Evolutionary conservation across 2,329 filamentous ascomycete genomes (phyloP), one percentile per base, ranked within the genome.

Genomic region (Penicillium italicum): DNA sequence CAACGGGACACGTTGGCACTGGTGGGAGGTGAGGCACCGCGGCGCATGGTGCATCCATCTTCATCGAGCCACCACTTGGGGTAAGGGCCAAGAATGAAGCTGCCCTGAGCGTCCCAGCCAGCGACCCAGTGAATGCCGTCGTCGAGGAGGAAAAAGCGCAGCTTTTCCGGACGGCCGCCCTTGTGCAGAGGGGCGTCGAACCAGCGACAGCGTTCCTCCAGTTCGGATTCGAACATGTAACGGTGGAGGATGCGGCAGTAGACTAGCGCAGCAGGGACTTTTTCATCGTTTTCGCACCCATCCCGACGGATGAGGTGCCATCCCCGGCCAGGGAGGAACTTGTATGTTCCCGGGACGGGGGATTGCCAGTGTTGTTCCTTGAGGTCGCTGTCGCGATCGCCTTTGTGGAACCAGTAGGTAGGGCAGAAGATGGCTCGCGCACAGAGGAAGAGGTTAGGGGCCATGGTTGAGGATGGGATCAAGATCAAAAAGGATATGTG

Each of bases 61-160:
- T 71, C 56, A 55, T 80, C 78, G 43, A 77, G 69, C 58, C 71
- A 74, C 78, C 78, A 81, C 44, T 78, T 76, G 51, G 77, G 75
- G 62, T 80, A 80, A 4, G 77, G 78, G 1, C 78, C 78, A 4
- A 77, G 77, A 41, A 80, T 76, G 65, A 81, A 81, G n/a, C 69
- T 72, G 51, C 77, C 78, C 38, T 78, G 67, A 22, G 73, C 69
- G 61, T 80, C 77, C 77, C 78, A 80, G 58, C 76, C 78, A 37
- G 77, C 72, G 36, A 81, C 77, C 77, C 78, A 81, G 50, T 76
- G 73, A 43, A 75, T 64, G 34, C 75, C 77, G 46, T 80, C 76
- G 53, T 81, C 79, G 28, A 81, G 73, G 12, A 70, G 74, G 68
- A 81, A 80, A 68, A 80, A 81, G 53, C 76, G 69, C 18, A 74